phyloP scores from a whole-genome alignment of 2,329 filamentous ascomycete genomes.

The Fusarium secorum region DNA sequence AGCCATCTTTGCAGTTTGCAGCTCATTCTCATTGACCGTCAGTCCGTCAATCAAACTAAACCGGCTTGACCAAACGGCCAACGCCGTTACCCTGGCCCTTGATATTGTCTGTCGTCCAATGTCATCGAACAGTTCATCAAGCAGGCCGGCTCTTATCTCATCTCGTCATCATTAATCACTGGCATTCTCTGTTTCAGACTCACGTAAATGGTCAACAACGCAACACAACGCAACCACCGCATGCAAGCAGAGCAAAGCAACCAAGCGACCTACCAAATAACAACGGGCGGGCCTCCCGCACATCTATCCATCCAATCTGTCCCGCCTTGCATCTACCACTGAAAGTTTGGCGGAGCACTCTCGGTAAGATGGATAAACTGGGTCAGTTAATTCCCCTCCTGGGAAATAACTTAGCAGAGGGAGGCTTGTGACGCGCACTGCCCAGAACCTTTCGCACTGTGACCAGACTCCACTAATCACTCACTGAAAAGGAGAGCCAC shows the following conservation, averaged over 20 bases:
- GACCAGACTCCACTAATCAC: conserved; percentile 30
- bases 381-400: conserved; percentile 30
- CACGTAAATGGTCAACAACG: conserved; percentile 18
- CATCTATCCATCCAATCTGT: conserved; percentile 12
- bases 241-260: conserved; percentile 4
- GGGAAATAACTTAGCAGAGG: conserved; percentile 16
- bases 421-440: conserved; percentile 28
- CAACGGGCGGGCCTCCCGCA: conserved; percentile 10
- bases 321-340: conserved; percentile 14
- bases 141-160: conserved; percentile 30
- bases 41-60: conserved; percentile 33
- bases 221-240: conserved; percentile 13
- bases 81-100: conserved; percentile 32
- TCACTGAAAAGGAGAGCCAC: conserved; percentile 39
- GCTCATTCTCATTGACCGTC: background rate
- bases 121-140: conserved; percentile 3
- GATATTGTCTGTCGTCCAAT: conserved; percentile 19
- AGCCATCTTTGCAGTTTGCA: background rate
- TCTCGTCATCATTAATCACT: conserved; percentile 35
- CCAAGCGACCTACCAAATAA: background rate
- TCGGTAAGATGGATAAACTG: conserved; percentile 41
- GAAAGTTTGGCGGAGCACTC: conserved; percentile 36
- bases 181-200: conserved; percentile 29
- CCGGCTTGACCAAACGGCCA: conserved; percentile 23
- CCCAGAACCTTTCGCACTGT: conserved; percentile 12